A percentile compares a stretch with the other conserved stretches of the same genome.
phyloP scores from a whole-genome alignment of 1,139 yeast species.

The Sugiyamaella novakii region DNA sequence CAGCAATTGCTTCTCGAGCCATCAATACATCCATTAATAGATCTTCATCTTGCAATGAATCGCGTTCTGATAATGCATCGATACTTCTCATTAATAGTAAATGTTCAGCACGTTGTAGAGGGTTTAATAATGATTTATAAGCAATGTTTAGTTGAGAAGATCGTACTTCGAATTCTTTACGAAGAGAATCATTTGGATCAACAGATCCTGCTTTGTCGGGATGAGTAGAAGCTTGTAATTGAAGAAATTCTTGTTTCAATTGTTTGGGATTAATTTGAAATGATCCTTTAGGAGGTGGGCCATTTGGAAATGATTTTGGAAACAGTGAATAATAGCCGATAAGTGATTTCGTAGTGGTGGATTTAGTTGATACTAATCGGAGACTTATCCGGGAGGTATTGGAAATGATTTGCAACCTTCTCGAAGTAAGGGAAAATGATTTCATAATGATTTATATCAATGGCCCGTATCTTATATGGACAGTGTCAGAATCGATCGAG shows the following conservation, averaged over 20 bases:
- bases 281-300: slow-evolving; percentile 65
- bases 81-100: slow-evolving; percentile 49
- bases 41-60: slow-evolving; percentile 53
- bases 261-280: slow-evolving; percentile 58
- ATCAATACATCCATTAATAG: slow-evolving; percentile 75
- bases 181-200: slow-evolving; percentile 28
- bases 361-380: slow-evolving; percentile 1
- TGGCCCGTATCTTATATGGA: too few species aligned
- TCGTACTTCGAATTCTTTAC: slow-evolving; percentile 36
- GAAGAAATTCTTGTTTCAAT: slow-evolving; percentile 73
- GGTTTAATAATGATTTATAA: slow-evolving; percentile 67
- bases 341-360: background rate
- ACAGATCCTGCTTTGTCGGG: slow-evolving; percentile 63
- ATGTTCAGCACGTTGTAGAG: slow-evolving; percentile 69
- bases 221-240: slow-evolving; percentile 71
- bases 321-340: slow-evolving; percentile 55
- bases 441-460: too few species aligned
- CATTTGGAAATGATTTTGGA: slow-evolving; percentile 71
- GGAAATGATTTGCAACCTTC: too few species aligned
- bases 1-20: slow-evolving; percentile 74
- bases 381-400: background rate
- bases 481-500: too few species aligned
- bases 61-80: slow-evolving; percentile 40
- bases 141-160: slow-evolving; percentile 72
- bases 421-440: too few species aligned